Conservation (phyloP, 2,329 filamentous ascomycete species). For the Botrytis sinoallii region DNA sequence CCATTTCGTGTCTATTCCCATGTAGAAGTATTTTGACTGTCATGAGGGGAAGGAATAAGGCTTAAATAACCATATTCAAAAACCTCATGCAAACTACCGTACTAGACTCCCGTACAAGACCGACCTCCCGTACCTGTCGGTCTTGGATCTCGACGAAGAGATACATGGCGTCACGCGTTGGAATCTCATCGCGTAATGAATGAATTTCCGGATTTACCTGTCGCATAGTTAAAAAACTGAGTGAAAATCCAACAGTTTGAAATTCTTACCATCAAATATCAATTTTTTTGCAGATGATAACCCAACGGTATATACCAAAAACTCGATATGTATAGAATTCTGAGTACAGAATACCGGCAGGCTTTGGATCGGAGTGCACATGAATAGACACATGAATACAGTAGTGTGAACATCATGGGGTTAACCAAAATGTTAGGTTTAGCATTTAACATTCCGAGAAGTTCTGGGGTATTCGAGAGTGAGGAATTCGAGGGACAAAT, state of each 20-base stretch:
- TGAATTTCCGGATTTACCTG: neutral
- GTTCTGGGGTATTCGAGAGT: neutral
- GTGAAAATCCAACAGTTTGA: neutral
- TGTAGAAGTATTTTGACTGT: neutral
- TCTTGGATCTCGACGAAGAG: neutral
- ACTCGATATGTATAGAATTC: neutral
- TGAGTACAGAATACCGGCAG: neutral
- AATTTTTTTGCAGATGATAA: neutral
- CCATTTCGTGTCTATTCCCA: neutral
- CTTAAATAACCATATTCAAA: neutral
- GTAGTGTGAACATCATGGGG: neutral
- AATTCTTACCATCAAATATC: neutral
- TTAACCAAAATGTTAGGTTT: neutral
- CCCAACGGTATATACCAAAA: neutral
- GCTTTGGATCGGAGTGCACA: neutral
- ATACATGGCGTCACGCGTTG: neutral
- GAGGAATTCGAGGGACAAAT: neutral
- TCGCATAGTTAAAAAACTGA: neutral
- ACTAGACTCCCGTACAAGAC: neutral
- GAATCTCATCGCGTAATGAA: neutral
- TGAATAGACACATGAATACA: neutral
- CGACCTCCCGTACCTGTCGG: neutral
- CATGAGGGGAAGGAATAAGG: neutral
- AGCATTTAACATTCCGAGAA: neutral
- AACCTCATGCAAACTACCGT: neutral